Evolutionary conservation across 805 yeast species (phyloP), one percentile per base, ranked within the genome.

Genomic region (Candida ovalis): DNA sequence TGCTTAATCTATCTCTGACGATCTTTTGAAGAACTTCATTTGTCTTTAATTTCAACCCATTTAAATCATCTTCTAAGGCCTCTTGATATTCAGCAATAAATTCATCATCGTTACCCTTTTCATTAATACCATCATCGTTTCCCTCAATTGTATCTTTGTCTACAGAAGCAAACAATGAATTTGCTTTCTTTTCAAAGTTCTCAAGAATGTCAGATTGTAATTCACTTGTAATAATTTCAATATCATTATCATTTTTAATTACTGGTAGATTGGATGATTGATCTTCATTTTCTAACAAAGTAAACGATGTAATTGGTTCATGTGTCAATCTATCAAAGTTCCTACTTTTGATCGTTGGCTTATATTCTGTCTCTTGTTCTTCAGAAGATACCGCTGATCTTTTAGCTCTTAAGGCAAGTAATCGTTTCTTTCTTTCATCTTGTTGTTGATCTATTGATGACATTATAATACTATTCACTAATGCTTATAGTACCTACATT

Each of bases 11-110:
- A 40, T 71, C 72, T 48, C 74, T 67, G 18, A 76, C 71, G 6
- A 71, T 41, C 17, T 61, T 53, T 13, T 64, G 63, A 1, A 79
- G 65, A 1, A 69, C 71, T n/a, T 59, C 61, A 40, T 77, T 72
- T 0, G 84, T 80, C 42, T 67, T 59, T 23, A 64, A 62, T 1
- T 70, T 64, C n/a, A 78, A 54, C 4, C 64, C 53, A 12, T 68
- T 67, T 42, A 76, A 43, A 35, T 71, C 68, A 0, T 64, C 67
- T 30, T 66, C 59, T 8, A 80, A 49, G 48, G 71, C 75, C 67
- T 56, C 51, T 62, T 70, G 60, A 72, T 56, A 60, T 67, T 54
- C 61, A 2, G 33, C 42, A 4, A 51, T 48, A 9, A 45, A 42
- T 17, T 53, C 56, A 36, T 30, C 37, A 21, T 43, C 40, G 5